These are phyloP conservation scores for Tylopilus felleus DNA, from an alignment of 768 basidiomycete genomes.

Conservation along the genomic window DNA sequence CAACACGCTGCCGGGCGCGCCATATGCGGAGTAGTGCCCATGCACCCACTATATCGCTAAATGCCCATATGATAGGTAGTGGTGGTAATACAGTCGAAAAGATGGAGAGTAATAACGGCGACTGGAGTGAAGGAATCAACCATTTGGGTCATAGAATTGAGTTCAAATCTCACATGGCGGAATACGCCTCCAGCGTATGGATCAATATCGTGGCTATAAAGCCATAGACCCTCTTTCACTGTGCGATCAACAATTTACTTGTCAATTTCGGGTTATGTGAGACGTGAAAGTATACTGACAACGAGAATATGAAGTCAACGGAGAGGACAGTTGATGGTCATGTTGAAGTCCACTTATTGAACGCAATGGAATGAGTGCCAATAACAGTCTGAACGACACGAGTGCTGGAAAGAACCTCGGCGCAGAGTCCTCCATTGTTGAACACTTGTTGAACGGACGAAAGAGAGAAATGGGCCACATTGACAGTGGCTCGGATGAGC, in stretches of 20 bases:
- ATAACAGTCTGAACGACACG: conserved; percentile 46
- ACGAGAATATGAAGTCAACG: conserved; percentile 74
- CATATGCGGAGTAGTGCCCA: conserved; percentile 67
- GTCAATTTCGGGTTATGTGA: not conserved
- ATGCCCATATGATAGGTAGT: conserved; percentile 64
- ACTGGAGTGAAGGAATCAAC: conserved; percentile 42
- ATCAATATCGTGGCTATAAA: conserved; percentile 72
- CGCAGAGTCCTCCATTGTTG: no score
- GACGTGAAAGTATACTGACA: conserved; percentile 44
- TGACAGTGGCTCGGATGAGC: conserved; percentile 26
- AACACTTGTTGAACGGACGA: no score
- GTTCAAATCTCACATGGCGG: conserved; percentile 61
- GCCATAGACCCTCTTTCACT: conserved; percentile 91
- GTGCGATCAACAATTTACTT: not conserved
- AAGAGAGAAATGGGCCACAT: no score
- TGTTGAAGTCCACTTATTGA: conserved; percentile 46
- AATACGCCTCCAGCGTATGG: conserved; percentile 88
- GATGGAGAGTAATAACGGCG: conserved; percentile 71
- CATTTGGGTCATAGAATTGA: not conserved
- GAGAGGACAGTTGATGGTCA: conserved; percentile 77
- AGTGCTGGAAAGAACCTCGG: conserved; percentile 38
- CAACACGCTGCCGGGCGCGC: conserved; percentile 55
- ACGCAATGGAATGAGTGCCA: conserved; percentile 51
- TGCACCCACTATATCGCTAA: conserved; percentile 64
- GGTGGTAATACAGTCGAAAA: conserved; percentile 70